Conservation (phyloP, 2,329 filamentous ascomycete species). For the Calonectria ilicicola region DNA sequence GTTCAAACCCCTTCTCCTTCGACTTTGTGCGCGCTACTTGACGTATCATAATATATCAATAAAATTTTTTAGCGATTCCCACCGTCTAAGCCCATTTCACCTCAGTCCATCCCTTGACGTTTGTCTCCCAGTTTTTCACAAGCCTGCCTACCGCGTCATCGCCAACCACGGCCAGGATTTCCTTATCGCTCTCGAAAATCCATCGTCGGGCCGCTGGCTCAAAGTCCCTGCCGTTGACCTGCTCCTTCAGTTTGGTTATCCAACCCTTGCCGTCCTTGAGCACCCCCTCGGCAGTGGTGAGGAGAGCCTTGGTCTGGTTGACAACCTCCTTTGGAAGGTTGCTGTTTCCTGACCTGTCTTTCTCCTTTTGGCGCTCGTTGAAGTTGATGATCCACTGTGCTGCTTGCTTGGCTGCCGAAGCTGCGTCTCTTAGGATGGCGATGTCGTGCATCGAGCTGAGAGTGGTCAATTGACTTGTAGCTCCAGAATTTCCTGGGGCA, state of each 20-base stretch:
- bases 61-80: background rate
- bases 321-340: slow-evolving; percentile 53
- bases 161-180: slow-evolving; percentile 40
- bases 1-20: background rate
- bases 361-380: slow-evolving; percentile 54
- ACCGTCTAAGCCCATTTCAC: slow-evolving; percentile 47
- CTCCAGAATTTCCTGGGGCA: slow-evolving; percentile 14
- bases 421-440: slow-evolving; percentile 53
- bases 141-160: slow-evolving; percentile 41
- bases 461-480: slow-evolving; percentile 34
- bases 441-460: slow-evolving; percentile 52
- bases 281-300: slow-evolving; percentile 43
- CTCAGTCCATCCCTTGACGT: slow-evolving; percentile 49
- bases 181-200: slow-evolving; percentile 43
- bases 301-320: slow-evolving; percentile 49
- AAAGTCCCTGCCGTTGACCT: slow-evolving; percentile 43
- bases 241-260: slow-evolving; percentile 45
- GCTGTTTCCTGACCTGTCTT: slow-evolving; percentile 53
- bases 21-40: background rate
- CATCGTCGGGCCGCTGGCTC: slow-evolving; percentile 42
- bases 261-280: slow-evolving; percentile 49
- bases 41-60: background rate
- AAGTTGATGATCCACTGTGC: slow-evolving; percentile 50
- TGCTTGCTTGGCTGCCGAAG: slow-evolving; percentile 46
- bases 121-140: slow-evolving; percentile 50